Evolutionary conservation across 345 rosid species (phyloP).

Genomic region (Populus alba): DNA sequence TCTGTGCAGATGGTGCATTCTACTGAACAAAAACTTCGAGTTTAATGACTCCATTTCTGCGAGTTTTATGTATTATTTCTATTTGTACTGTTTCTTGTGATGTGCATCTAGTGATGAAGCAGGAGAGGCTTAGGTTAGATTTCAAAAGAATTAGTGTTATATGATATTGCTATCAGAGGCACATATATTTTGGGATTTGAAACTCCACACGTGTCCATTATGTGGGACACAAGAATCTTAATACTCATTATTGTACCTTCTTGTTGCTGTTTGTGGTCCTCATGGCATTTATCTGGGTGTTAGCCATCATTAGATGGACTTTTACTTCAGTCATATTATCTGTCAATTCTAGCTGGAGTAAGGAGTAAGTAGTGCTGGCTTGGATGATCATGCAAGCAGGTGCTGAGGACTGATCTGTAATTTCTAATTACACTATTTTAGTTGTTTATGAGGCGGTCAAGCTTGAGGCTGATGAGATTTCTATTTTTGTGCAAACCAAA

Average conservation of each 20-base stretch:
- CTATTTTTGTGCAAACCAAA: neutral
- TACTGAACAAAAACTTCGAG: neutral
- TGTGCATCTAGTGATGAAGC: neutral
- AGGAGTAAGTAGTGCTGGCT: neutral
- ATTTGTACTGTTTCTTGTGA: neutral
- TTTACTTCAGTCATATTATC: neutral
- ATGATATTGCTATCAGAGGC: neutral
- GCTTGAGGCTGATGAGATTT: neutral
- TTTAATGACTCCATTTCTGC: neutral
- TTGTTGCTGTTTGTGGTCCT: neutral
- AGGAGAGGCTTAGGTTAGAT: neutral
- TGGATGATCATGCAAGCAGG: neutral
- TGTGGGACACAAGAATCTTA: neutral
- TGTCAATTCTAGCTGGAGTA: neutral
- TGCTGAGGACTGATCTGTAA: neutral
- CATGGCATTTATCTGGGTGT: neutral
- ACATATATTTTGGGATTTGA: neutral
- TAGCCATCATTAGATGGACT: neutral
- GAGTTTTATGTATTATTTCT: neutral
- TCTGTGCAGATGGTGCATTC: neutral
- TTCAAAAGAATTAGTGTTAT: neutral
- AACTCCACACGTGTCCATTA: neutral
- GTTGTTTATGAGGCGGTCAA: neutral
- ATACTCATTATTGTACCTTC: neutral
- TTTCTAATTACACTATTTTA: neutral